Evolutionary conservation across 441 rosid species (phyloP), one percentile per base, ranked within the genome.

Genomic region (Francoa sonchifolia): DNA sequence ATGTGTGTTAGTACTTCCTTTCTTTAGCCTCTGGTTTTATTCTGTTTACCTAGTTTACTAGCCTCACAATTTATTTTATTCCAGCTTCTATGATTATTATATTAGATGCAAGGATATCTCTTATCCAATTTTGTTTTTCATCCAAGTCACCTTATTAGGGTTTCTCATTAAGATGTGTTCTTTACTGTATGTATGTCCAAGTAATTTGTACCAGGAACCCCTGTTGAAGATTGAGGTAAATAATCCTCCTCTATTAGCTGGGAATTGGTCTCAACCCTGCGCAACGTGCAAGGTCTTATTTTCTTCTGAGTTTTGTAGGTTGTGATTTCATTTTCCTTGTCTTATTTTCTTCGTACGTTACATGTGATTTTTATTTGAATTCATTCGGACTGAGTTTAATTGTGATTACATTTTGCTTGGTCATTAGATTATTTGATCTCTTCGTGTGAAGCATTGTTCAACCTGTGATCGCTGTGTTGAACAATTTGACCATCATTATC

Each of bases 401-500:
- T 47, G 31, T 56, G 26, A 14, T 28, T 29, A 10, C 19, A 14
- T 44, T 44, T 4, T 60, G 8, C 18, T 30, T 16, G n/a, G n/a
- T 41, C 35, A 50, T 40, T 67, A 90, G 95, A 86, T 90, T 52
- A 85, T 90, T 45, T 70, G 95, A 66, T 94, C 99, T 55, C 79
- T 86, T 50, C 99, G 96, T 13, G 90, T 96, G 3, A 86, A 90
- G 76, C 99, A 90, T 57, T 90, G 99, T 52, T 80, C 94, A 50
- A 75, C 83, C 5, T 90, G 96, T 52, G 78, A 83, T 64, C 88
- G 90, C 30, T 90, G 96, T 67, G 96, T 90, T 51, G 94, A 90
- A 50, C 99, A 90, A 53, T 90, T 90, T 58, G 99, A 90, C 57
- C 99, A 90, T 67, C 96, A 90, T 58, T 90, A 94, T 63, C 99